Evolutionary conservation across 1,284 basidiomycete species (phyloP).

Genomic region (Entoloma clypeatum): DNA sequence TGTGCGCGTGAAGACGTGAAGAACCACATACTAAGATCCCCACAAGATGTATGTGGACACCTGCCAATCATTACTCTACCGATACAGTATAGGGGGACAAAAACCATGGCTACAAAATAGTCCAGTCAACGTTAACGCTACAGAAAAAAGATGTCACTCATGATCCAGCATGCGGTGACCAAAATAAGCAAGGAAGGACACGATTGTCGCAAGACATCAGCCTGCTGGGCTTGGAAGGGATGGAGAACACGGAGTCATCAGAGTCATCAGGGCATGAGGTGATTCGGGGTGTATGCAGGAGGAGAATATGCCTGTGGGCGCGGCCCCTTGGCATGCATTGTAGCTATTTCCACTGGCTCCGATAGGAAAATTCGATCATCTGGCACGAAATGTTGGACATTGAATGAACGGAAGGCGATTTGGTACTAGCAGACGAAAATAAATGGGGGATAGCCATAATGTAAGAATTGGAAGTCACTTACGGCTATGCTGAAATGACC

Average conservation of each 20-base stretch:
- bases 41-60: too few species aligned
- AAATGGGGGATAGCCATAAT: constrained; percentile 1
- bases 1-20: background rate
- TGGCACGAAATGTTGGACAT: constrained; percentile 33
- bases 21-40: too few species aligned
- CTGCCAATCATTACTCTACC: too few species aligned
- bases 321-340: constrained; percentile 39
- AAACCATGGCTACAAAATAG: too few species aligned
- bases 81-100: too few species aligned
- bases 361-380: constrained; percentile 33
- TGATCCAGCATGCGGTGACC: constrained; percentile 19
- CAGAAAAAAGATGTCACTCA: constrained; percentile 13
- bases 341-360: constrained; percentile 44
- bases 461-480: constrained; percentile 16
- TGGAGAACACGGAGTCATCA: too few species aligned
- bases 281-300: constrained; percentile 36
- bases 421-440: constrained; percentile 34
- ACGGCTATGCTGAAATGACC: constrained; percentile 47
- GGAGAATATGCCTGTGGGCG: constrained; percentile 39
- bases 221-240: constrained; percentile 5
- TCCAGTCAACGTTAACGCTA: constrained; percentile 19
- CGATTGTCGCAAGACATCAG: constrained; percentile 2
- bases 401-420: constrained; percentile 41
- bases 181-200: constrained; percentile 10
- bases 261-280: constrained; percentile 29